Evolutionary conservation across 2,329 filamentous ascomycete genomes (phyloP).

Genomic region (Nothomitra cinnamomea): DNA sequence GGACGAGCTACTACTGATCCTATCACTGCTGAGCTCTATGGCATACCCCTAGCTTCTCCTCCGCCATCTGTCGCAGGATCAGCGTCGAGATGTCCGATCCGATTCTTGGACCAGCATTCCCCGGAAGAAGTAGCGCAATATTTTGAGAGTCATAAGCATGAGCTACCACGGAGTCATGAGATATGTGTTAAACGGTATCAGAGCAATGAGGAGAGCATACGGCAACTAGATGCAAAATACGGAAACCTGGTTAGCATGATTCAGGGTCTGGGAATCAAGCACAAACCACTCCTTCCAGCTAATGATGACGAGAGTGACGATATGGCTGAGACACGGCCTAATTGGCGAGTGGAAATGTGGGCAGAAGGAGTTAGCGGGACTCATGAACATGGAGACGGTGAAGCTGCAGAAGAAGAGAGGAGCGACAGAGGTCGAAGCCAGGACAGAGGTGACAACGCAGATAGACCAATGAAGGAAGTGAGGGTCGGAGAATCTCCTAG

Average conservation of each 20-base stretch:
- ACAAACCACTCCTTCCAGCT: slow-evolving; percentile 57
- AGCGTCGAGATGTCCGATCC: slow-evolving; percentile 67
- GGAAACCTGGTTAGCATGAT: slow-evolving; percentile 90
- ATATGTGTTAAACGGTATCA: slow-evolving; percentile 83
- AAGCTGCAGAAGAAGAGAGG: slow-evolving; percentile 35
- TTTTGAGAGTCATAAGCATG: slow-evolving; percentile 88
- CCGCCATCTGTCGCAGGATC: background rate
- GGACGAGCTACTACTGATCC: background rate
- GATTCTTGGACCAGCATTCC: slow-evolving; percentile 80
- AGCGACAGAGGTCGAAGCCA: slow-evolving; percentile 32
- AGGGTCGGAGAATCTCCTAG: slow-evolving; percentile 89
- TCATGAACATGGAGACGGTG: slow-evolving; percentile 18
- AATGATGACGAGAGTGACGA: slow-evolving; percentile 23
- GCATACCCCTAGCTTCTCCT: background rate
- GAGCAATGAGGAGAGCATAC: slow-evolving; percentile 68
- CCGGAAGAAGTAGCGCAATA: slow-evolving; percentile 87
- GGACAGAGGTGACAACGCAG: slow-evolving; percentile 35
- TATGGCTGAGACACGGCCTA: slow-evolving; percentile 32
- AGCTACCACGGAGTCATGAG: slow-evolving; percentile 83
- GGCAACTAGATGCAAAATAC: slow-evolving; percentile 85
- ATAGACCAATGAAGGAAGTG: slow-evolving; percentile 71
- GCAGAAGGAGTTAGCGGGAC: slow-evolving; percentile 55
- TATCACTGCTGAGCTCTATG: background rate
- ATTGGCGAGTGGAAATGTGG: slow-evolving; percentile 70
- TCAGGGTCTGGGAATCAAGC: slow-evolving; percentile 69